A percentile compares a stretch with the other conserved stretches of the same genome.
Conservation (phyloP, 2,329 filamentous ascomycete species). For the Lachnellula hyalina region DNA sequence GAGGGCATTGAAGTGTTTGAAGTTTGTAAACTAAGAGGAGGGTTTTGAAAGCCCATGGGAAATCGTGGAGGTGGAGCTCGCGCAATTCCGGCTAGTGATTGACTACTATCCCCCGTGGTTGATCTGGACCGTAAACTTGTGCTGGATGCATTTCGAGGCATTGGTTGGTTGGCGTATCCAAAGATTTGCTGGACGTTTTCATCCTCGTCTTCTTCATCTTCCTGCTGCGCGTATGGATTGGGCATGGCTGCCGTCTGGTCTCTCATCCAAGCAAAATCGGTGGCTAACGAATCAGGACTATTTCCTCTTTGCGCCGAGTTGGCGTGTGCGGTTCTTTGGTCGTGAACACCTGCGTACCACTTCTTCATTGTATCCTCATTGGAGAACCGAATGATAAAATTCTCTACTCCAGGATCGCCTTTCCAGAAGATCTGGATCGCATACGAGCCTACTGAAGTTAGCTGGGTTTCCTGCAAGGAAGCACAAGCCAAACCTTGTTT, state of each 20-base stretch:
- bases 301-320: slow-evolving; percentile 43
- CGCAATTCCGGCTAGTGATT: slow-evolving; percentile 51
- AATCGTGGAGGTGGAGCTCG: slow-evolving; percentile 66
- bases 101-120: slow-evolving; percentile 64
- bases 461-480: slow-evolving; percentile 9
- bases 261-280: slow-evolving; percentile 77
- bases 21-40: slow-evolving; percentile 66
- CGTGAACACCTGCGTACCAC: slow-evolving; percentile 77
- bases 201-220: slow-evolving; percentile 58
- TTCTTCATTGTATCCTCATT: slow-evolving; percentile 92
- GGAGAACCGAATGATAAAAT: slow-evolving; percentile 88
- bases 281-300: slow-evolving; percentile 35
- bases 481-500: slow-evolving; percentile 66
- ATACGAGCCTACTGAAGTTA: slow-evolving; percentile 65
- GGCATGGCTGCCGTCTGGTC: slow-evolving; percentile 61
- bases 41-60: slow-evolving; percentile 51
- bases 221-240: slow-evolving; percentile 72
- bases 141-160: slow-evolving; percentile 65
- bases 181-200: slow-evolving; percentile 35
- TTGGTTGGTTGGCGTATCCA: slow-evolving; percentile 42
- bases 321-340: slow-evolving; percentile 62
- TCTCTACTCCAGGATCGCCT: slow-evolving; percentile 90
- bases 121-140: slow-evolving; percentile 72
- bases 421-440: slow-evolving; percentile 99
- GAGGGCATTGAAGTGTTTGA: slow-evolving; percentile 36